Evolutionary conservation across 2,329 filamentous ascomycete genomes (phyloP).

Genomic region (Venturiaceae sp.): DNA sequence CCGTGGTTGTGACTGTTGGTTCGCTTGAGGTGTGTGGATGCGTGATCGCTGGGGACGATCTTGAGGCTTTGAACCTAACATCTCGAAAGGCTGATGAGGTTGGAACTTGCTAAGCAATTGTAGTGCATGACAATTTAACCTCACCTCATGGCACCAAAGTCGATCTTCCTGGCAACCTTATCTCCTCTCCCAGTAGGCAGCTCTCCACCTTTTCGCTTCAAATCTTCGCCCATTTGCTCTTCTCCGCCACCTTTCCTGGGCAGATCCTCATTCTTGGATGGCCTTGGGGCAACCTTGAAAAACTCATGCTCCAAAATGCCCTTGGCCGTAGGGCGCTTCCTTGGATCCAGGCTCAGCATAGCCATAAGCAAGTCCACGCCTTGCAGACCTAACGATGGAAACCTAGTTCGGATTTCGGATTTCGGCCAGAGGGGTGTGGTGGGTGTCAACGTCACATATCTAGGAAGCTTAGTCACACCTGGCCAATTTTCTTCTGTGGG

Average conservation of each 20-base stretch:
- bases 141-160: constrained; percentile 40
- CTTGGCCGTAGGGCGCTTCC: constrained; percentile 66
- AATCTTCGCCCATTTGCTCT: constrained; percentile 70
- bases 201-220: constrained; percentile 66
- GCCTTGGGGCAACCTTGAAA: constrained; percentile 77
- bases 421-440: constrained; percentile 34
- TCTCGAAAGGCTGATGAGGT: no score
- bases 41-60: no score
- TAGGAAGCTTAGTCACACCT: constrained; percentile 69
- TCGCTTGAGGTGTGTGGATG: no score
- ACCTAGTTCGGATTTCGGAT: constrained; percentile 64
- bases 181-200: constrained; percentile 53
- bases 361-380: constrained; percentile 83
- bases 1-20: no score
- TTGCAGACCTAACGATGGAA: constrained; percentile 69
- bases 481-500: constrained; percentile 95
- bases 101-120: no score
- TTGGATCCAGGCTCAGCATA: constrained; percentile 80
- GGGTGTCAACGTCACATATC: constrained; percentile 61
- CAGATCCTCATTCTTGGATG: constrained; percentile 71
- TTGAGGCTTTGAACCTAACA: no score
- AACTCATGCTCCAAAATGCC: constrained; percentile 74
- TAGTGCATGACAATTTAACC: no score
- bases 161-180: constrained; percentile 74
- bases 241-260: constrained; percentile 66